These are phyloP conservation scores for Chlamydomonas incerta DNA, from an alignment of 139 green algal species.

Conservation along the genomic window DNA sequence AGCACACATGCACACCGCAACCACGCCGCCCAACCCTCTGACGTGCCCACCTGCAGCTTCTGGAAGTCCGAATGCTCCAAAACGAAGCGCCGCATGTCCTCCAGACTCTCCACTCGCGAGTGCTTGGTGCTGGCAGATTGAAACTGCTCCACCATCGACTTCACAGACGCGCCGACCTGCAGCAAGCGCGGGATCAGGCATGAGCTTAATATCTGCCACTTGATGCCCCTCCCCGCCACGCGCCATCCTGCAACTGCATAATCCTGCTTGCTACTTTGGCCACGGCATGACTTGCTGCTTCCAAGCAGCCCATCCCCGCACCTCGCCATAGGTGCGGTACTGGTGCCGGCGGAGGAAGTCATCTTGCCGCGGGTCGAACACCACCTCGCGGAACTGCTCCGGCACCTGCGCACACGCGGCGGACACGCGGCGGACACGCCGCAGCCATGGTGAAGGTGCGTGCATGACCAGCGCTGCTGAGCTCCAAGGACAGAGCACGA, in stretches of 20 bases:
- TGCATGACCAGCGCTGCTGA: too few relatives aligned
- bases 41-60: conserved; percentile 36
- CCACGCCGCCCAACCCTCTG: not conserved
- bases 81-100: conserved; percentile 91
- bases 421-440: too few relatives aligned
- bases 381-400: conserved; percentile 76
- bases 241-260: too few relatives aligned
- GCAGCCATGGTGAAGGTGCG: too few relatives aligned
- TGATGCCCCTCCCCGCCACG: too few relatives aligned
- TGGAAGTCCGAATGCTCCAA: conserved; percentile 84
- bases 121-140: conserved; percentile 57
- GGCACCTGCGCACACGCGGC: conserved; percentile 56
- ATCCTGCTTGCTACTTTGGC: too few relatives aligned
- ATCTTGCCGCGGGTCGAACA: conserved; percentile 76
- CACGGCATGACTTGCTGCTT: too few relatives aligned
- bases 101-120: conserved; percentile 75
- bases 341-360: conserved; percentile 85
- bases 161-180: conserved; percentile 77
- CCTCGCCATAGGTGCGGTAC: conserved; percentile 88
- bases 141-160: conserved; percentile 82
- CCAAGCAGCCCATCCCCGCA: not conserved
- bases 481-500: too few relatives aligned
- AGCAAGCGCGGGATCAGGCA: too few relatives aligned
- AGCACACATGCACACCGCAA: not conserved
- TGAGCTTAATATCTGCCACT: too few relatives aligned